Evolutionary conservation across 768 basidiomycete species (phyloP), one percentile per base, ranked within the genome.

Genomic region (Lanmaoa rubissima): DNA sequence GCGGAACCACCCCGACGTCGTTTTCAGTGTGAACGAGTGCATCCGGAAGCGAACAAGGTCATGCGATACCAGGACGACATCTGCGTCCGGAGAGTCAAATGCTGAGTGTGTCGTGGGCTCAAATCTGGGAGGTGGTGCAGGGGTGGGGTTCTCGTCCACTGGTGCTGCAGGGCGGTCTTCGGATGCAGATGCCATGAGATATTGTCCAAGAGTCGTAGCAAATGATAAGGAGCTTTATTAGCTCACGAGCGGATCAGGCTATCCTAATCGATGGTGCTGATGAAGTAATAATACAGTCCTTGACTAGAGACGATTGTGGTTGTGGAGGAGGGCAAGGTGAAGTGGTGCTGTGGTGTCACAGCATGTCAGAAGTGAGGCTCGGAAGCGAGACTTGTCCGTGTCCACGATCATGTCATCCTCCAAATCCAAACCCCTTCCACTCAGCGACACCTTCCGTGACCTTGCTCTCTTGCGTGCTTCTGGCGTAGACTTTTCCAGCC

Each of bases 401-500:
- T 35, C 48, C 51, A 54, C 52, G 28, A 31, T 8, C 6, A 68
- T 68, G 66, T 61, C 58, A 12, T 57, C 70, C 5, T 61, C 61
- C 75, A 75, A 73, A 73, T 52, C 64, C 28, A 68, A 65, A 53
- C 79, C 83, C 13, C 75, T 91, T 41, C 74, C 82, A 8, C 76
- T 90, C 43, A 53, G 63, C 26, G 79, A 83, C 54, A 84, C 83
- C 8, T 77, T 91, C 38, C 85, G 80, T 13, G 90, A 92, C 70
- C 81, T 92, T 24, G 88, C 90, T 6, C 70, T 89, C 34, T 73
- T 92, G 19, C 82, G 86, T 40, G 82, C 82, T 28, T 83, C 85
- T 11, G 82, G 79, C 24, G 57, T 80, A 44, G 74, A 79, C 57
- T 61, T 81, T 17, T 64, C 74, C 6, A 53, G 46, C 10, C 49